phyloP scores from a whole-genome alignment of 129 eudicot species.

The Pseudognaphalium luteoalbum region DNA sequence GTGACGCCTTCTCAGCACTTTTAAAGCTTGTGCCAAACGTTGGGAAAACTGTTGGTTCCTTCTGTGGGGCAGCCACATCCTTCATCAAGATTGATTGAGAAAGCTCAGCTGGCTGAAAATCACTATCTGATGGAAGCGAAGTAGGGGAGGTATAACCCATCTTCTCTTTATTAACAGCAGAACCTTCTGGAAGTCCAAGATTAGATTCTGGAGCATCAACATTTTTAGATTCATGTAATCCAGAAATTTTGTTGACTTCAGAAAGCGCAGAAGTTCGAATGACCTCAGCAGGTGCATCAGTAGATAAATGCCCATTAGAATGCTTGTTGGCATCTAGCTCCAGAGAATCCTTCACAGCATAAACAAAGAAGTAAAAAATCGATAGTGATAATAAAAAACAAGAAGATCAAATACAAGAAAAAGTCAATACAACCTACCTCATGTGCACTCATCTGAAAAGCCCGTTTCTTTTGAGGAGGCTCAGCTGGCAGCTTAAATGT shows the following conservation, averaged over 20 bases:
- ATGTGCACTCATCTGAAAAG: slow-evolving; percentile 56
- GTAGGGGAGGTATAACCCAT: slow-evolving; percentile 31
- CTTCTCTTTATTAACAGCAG: slow-evolving; percentile 18
- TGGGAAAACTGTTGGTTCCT: slow-evolving; percentile 33
- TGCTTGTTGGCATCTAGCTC: slow-evolving; percentile 49
- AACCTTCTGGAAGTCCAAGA: slow-evolving; percentile 21
- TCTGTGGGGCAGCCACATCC: slow-evolving; percentile 21
- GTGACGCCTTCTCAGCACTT: slow-evolving; percentile 33
- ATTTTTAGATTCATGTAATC: neutral
- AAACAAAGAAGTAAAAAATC: slow-evolving; percentile 11
- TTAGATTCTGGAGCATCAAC: slow-evolving; percentile 20
- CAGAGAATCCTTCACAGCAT: slow-evolving; percentile 43
- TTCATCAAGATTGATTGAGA: slow-evolving; percentile 28
- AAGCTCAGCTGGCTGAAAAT: slow-evolving; percentile 21
- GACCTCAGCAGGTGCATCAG: slow-evolving; percentile 26
- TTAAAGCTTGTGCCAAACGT: slow-evolving; percentile 36
- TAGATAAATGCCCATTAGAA: slow-evolving; percentile 44
- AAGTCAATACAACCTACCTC: slow-evolving; percentile 5
- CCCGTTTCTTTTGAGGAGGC: slow-evolving; percentile 47
- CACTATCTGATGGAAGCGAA: slow-evolving; percentile 26
- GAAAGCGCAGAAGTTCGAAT: slow-evolving; percentile 17
- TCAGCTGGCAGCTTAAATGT: slow-evolving; percentile 29
- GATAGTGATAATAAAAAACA: neutral
- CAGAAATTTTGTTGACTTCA: slow-evolving; percentile 20
- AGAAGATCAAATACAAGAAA: neutral